Conservation (phyloP, 345 rosid species). For the Nephelium lappaceum region DNA sequence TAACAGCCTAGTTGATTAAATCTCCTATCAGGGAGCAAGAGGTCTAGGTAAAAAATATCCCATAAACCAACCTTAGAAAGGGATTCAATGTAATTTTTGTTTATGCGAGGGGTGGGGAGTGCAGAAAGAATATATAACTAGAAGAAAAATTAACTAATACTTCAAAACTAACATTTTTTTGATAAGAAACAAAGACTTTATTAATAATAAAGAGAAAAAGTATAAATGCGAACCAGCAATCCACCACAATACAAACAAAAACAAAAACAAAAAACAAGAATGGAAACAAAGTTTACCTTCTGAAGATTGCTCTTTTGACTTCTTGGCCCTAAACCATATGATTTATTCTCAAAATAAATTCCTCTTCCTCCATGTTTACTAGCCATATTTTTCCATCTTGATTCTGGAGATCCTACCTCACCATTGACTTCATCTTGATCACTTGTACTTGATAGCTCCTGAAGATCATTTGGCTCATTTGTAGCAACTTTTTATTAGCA, state of each 20-base stretch:
- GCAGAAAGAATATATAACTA: not conserved
- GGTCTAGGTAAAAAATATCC: not conserved
- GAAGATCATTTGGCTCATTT: constrained; percentile 39
- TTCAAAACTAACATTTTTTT: too few relatives aligned
- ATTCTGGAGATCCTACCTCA: constrained; percentile 51
- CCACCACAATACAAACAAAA: too few relatives aligned
- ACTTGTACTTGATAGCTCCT: constrained; percentile 27
- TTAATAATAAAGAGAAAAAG: too few relatives aligned
- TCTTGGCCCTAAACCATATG: constrained; percentile 56
- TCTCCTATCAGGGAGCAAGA: not conserved
- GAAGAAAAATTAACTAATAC: too few relatives aligned
- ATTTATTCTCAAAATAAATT: constrained; percentile 45
- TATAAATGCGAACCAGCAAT: too few relatives aligned
- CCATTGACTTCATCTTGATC: constrained; percentile 57
- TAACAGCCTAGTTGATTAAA: not conserved
- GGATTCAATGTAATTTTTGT: not conserved
- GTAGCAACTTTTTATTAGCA: constrained; percentile 40
- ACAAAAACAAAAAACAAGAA: too few relatives aligned
- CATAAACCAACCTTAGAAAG: not conserved
- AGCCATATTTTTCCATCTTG: constrained; percentile 37
- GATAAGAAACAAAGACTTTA: too few relatives aligned
- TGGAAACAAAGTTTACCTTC: too few relatives aligned
- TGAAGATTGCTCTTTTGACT: constrained; percentile 54
- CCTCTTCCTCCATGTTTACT: constrained; percentile 56
- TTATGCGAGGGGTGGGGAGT: not conserved